These are phyloP conservation scores for Tetradesmus lagerheimii DNA, from an alignment of 139 green algal species.

Conservation along the genomic window DNA sequence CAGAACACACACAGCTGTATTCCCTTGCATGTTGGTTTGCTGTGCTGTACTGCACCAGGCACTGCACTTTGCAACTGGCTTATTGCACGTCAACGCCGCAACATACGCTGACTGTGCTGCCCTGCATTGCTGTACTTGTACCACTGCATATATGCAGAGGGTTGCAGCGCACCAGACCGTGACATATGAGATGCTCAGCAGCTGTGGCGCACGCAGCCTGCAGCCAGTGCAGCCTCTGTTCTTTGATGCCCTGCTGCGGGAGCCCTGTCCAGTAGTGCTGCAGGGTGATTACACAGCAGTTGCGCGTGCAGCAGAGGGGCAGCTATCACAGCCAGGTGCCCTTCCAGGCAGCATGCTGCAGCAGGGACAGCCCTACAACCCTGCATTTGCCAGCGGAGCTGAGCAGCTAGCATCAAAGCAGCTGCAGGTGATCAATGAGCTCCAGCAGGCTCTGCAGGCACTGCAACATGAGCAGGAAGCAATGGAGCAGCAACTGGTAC, in stretches of 20 bases:
- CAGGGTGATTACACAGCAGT: conserved; percentile 16
- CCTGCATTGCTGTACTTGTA: neutral
- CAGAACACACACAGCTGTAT: too few relatives aligned
- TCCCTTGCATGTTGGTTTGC: too few relatives aligned
- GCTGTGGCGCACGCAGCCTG: neutral
- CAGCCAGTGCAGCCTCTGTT: conserved; percentile 21
- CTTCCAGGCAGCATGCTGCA: neutral
- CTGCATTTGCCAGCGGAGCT: neutral
- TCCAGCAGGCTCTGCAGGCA: neutral
- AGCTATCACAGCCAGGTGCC: neutral
- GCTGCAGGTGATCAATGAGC: neutral
- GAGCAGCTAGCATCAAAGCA: neutral
- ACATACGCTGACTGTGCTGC: neutral
- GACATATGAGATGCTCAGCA: neutral
- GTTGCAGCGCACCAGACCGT: conserved; percentile 32
- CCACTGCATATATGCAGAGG: conserved; percentile 19
- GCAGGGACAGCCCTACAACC: neutral
- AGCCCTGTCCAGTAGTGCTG: conserved; percentile 14
- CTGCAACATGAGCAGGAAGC: conserved; percentile 1
- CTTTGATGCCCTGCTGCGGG: conserved; percentile 37
- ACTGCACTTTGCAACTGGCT: neutral
- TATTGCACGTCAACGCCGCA: neutral
- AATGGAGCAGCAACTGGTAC: neutral
- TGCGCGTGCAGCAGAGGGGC: neutral
- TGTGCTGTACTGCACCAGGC: too few relatives aligned